phyloP scores from a whole-genome alignment of 2,329 filamentous ascomycete species.

The Alternaria conjuncta region DNA sequence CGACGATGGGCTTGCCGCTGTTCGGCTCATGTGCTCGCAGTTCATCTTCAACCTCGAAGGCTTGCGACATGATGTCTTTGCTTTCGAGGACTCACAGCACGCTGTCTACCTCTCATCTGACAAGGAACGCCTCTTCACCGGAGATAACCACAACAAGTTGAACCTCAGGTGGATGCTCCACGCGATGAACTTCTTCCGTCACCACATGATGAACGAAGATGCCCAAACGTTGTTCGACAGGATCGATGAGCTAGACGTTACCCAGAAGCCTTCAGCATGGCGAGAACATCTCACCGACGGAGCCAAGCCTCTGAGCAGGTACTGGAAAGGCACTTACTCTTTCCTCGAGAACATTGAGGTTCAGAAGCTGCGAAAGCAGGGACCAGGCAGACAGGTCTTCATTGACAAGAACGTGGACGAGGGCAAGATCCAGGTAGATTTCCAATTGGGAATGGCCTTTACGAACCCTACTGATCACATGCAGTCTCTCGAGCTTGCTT shows the following conservation, averaged over 20 bases:
- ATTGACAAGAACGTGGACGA: slow-evolving; percentile 43
- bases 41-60: slow-evolving; percentile 33
- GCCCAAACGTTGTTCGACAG: slow-evolving; percentile 48
- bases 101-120: slow-evolving; percentile 50
- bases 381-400: slow-evolving; percentile 21
- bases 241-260: slow-evolving; percentile 44
- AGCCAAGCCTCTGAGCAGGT: slow-evolving; percentile 45
- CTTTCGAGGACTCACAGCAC: slow-evolving; percentile 55
- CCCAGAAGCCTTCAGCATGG: slow-evolving; percentile 55
- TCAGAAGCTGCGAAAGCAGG: slow-evolving; percentile 27
- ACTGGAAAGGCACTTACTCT: slow-evolving; percentile 61
- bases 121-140: slow-evolving; percentile 49
- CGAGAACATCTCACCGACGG: slow-evolving; percentile 43
- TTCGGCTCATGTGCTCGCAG: slow-evolving; percentile 44
- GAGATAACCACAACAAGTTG: slow-evolving; percentile 35
- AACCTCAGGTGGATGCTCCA: slow-evolving; percentile 57
- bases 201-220: slow-evolving; percentile 53
- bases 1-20: slow-evolving; percentile 30
- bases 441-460: not conserved
- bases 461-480: slow-evolving; percentile 17
- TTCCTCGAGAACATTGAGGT: slow-evolving; percentile 42
- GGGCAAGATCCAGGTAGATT: slow-evolving; percentile 35
- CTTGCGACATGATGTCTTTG: slow-evolving; percentile 31
- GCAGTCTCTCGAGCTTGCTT: slow-evolving; percentile 45
- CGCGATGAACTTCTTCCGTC: slow-evolving; percentile 61